Evolutionary conservation across 495 filamentous ascomycete species (phyloP).

Genomic region (Hypoxylon cercidicola): DNA sequence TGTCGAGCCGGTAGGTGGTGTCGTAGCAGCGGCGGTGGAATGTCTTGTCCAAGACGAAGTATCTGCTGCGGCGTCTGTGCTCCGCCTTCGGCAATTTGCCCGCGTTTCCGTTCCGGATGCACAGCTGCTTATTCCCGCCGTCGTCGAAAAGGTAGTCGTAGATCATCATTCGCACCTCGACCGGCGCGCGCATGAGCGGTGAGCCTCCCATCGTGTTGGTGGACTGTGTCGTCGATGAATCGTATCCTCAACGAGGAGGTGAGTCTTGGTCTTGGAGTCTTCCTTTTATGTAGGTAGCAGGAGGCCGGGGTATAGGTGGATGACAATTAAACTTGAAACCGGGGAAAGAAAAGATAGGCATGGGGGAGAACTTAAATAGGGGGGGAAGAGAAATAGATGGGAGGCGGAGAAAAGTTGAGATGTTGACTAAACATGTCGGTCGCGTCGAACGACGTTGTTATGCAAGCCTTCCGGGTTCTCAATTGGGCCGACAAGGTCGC

Average conservation of each 20-base stretch:
- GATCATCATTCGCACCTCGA: conserved; percentile 67
- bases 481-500: conserved; percentile 34
- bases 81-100: conserved; percentile 23
- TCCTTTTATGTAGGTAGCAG: background rate
- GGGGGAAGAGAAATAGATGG: too few species aligned
- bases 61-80: conserved; percentile 38
- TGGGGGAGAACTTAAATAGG: too few species aligned
- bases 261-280: background rate
- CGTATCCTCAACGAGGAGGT: too few species aligned
- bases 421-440: background rate
- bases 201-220: conserved; percentile 31
- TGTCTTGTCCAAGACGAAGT: conserved; percentile 46
- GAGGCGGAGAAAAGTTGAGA: background rate
- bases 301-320: too few species aligned
- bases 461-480: conserved; percentile 38
- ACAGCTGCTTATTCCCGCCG: conserved; percentile 40
- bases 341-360: too few species aligned
- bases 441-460: conserved; percentile 5
- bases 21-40: conserved; percentile 47
- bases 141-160: conserved; percentile 63
- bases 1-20: conserved; percentile 59
- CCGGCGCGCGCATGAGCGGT: conserved; percentile 51
- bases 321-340: too few species aligned
- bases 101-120: conserved; percentile 35
- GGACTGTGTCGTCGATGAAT: background rate